phyloP scores from a whole-genome alignment of 805 yeast species.

The Cyberlindnera amylophila region DNA sequence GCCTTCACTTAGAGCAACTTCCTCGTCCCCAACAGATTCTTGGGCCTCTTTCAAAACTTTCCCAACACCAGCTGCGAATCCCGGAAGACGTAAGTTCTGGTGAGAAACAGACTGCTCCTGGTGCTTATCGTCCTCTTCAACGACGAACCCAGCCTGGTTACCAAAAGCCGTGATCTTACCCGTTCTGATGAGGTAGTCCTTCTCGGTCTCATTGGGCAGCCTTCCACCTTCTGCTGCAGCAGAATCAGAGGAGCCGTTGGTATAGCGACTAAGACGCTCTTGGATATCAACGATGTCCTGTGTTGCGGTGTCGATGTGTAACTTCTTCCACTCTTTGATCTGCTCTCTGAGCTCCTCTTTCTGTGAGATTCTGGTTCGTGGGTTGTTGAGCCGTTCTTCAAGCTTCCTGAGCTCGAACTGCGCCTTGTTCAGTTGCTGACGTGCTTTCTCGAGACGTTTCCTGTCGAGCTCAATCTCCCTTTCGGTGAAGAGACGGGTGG shows the following conservation, averaged over 20 bases:
- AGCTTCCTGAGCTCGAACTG: slow-evolving; percentile 43
- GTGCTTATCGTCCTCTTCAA: slow-evolving; percentile 28
- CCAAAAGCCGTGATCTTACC: slow-evolving; percentile 96
- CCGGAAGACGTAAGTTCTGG: slow-evolving; percentile 26
- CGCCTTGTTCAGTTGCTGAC: slow-evolving; percentile 42
- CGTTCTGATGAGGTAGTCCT: slow-evolving; percentile 77
- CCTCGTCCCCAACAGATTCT: slow-evolving; percentile 17
- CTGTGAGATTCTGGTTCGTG: slow-evolving; percentile 62
- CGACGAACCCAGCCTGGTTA: slow-evolving; percentile 50
- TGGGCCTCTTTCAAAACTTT: slow-evolving; percentile 15
- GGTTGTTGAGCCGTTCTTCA: slow-evolving; percentile 43
- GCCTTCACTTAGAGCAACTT: slow-evolving; percentile 12
- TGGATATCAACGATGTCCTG: slow-evolving; percentile 63
- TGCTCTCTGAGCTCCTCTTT: slow-evolving; percentile 52
- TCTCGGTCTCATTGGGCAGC: slow-evolving; percentile 70
- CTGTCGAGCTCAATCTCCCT: slow-evolving; percentile 72
- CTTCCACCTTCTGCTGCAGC: slow-evolving; percentile 22
- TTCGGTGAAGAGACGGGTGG: slow-evolving; percentile 54
- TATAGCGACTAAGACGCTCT: slow-evolving; percentile 38
- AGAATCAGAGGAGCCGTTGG: slow-evolving; percentile 7
- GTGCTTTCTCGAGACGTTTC: slow-evolving; percentile 69
- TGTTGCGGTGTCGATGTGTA: slow-evolving; percentile 50
- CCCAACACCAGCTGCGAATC: slow-evolving; percentile 13
- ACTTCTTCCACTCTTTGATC: slow-evolving; percentile 43
- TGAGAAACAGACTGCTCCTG: slow-evolving; percentile 15